Conservation (phyloP, 2,329 filamentous ascomycete species). For the Colletotrichum salicis region DNA sequence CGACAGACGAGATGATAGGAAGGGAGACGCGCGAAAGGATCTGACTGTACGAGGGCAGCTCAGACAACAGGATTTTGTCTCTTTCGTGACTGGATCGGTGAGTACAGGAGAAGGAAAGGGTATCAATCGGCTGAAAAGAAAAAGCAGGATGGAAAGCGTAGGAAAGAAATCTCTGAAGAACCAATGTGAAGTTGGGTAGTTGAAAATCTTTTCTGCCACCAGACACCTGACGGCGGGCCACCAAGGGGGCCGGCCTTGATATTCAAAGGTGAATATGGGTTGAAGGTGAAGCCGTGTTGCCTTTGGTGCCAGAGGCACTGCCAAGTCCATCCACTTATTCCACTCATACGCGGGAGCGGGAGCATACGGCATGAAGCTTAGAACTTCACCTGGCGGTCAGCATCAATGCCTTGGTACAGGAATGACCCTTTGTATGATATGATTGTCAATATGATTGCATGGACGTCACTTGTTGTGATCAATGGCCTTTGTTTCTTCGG, state of each 20-base stretch:
- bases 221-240: not conserved
- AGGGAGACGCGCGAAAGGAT: not conserved
- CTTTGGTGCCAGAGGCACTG: not conserved
- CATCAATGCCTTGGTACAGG: not conserved
- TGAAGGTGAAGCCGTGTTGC: not conserved
- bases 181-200: not conserved
- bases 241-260: not conserved
- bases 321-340: not conserved
- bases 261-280: not conserved
- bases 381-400: not conserved
- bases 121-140: not conserved
- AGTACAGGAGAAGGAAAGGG: not conserved
- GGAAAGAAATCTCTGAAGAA: not conserved
- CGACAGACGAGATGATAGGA: not conserved
- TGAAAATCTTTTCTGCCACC: not conserved
- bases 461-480: not conserved
- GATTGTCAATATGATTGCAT: not conserved
- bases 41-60: not conserved
- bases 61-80: not conserved
- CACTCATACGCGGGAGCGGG: not conserved
- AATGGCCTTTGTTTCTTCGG: not conserved
- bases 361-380: not conserved
- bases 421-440: not conserved
- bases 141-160: not conserved
- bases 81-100: not conserved